Conservation (phyloP, 768 basidiomycete genomes). For the Podaxis sp. region DNA sequence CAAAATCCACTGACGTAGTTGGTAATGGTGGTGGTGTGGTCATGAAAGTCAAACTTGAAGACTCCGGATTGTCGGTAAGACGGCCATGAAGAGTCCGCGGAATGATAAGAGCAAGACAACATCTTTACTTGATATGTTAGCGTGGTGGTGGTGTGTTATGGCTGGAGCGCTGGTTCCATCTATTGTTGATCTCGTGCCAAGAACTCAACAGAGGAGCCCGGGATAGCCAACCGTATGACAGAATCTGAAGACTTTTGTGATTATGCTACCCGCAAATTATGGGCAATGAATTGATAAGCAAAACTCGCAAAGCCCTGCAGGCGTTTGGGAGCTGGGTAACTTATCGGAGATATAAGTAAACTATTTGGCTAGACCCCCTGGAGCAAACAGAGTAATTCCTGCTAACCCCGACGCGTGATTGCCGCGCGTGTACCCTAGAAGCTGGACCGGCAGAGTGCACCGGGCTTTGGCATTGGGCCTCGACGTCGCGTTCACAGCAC, state of each 20-base stretch:
- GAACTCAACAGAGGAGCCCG: too few species aligned
- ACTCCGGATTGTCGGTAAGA: too few species aligned
- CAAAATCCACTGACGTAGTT: neutral
- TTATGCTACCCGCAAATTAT: too few species aligned
- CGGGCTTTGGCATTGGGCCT: neutral
- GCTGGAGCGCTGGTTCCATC: too few species aligned
- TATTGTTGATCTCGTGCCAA: too few species aligned
- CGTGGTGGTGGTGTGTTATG: too few species aligned
- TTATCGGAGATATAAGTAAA: neutral
- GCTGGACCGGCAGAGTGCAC: neutral
- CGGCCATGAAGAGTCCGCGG: neutral
- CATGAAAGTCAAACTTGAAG: neutral
- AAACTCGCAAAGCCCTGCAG: too few species aligned
- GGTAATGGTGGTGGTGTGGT: neutral
- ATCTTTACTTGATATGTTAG: too few species aligned
- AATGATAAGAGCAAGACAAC: neutral
- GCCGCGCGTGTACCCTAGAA: neutral
- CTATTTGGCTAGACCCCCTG: neutral
- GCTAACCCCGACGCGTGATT: neutral
- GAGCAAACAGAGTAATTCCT: neutral
- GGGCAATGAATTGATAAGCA: too few species aligned
- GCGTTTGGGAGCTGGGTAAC: too few species aligned
- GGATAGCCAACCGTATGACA: too few species aligned
- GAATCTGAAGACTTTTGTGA: too few species aligned
- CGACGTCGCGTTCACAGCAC: neutral